Evolutionary conservation across 768 basidiomycete genomes (phyloP).

Genomic region (Multifurca ochricompacta): DNA sequence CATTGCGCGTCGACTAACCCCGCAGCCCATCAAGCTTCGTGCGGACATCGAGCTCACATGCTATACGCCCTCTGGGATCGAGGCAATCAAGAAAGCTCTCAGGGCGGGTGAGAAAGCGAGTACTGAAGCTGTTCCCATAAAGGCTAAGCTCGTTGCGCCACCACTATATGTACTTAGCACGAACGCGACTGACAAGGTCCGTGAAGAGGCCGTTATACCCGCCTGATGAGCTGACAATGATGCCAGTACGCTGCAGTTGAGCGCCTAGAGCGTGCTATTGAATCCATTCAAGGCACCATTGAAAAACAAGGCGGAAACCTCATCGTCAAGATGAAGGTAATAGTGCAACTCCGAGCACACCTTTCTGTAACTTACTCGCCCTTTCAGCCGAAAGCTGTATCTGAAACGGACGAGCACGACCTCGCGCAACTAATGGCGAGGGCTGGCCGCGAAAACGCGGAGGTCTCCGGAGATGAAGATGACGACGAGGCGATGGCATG

Average conservation of each 20-base stretch:
- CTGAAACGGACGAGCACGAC: slow-evolving; percentile 96
- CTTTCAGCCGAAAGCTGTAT: slow-evolving; percentile 88
- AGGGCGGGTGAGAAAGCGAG: slow-evolving; percentile 83
- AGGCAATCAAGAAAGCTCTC: slow-evolving; percentile 91
- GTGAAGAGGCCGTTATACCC: slow-evolving; percentile 14
- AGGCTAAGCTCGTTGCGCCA: slow-evolving; percentile 93
- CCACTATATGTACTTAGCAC: slow-evolving; percentile 94
- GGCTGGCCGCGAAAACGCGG: slow-evolving; percentile 88
- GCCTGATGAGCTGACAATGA: background rate
- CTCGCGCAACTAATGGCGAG: slow-evolving; percentile 96
- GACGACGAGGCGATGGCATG: slow-evolving; percentile 39
- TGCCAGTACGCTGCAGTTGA: slow-evolving; percentile 82
- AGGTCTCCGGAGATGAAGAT: slow-evolving; percentile 92
- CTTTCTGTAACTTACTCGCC: background rate
- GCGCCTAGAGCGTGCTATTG: slow-evolving; percentile 87
- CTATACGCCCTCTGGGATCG: slow-evolving; percentile 92
- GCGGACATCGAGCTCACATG: slow-evolving; percentile 97
- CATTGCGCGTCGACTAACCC: slow-evolving; percentile 91
- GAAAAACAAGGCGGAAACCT: slow-evolving; percentile 79
- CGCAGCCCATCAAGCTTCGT: slow-evolving; percentile 97
- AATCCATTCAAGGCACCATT: slow-evolving; percentile 79
- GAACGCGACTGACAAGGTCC: slow-evolving; percentile 92
- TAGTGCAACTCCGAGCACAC: slow-evolving; percentile 11
- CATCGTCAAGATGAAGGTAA: slow-evolving; percentile 93
- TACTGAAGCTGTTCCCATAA: slow-evolving; percentile 89